Percentiles rank a stretch among this genome's conserved stretches.
Conservation (phyloP, 2,329 filamentous ascomycete species). For the Pseudofabraea citricarpa region DNA sequence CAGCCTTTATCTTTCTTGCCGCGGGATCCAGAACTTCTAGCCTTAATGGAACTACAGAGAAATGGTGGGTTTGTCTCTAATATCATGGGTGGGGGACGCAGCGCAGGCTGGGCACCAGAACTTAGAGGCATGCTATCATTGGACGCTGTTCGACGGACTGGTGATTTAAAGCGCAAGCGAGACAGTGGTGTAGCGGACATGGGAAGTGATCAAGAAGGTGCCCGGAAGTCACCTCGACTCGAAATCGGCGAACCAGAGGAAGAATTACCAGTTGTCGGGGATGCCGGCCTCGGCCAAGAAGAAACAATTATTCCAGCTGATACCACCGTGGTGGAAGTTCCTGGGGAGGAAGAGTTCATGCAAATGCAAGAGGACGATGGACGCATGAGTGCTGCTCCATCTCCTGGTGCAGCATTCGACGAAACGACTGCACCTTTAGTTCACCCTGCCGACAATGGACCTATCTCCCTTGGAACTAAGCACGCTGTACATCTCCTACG, state of each 20-base stretch:
- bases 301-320: constrained; percentile 41
- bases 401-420: constrained; percentile 62
- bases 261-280: constrained; percentile 38
- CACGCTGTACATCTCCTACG: constrained; percentile 93
- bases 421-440: constrained; percentile 72
- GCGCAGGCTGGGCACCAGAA: constrained; percentile 83
- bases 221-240: constrained; percentile 61
- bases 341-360: constrained; percentile 45
- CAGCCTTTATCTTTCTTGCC: constrained; percentile 80
- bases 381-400: constrained; percentile 34
- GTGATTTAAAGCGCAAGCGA: constrained; percentile 88
- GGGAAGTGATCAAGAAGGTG: constrained; percentile 56
- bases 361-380: constrained; percentile 42
- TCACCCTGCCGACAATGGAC: constrained; percentile 78
- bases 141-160: constrained; percentile 69
- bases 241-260: constrained; percentile 58
- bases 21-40: constrained; percentile 79
- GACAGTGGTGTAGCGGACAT: constrained; percentile 82
- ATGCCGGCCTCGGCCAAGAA: constrained; percentile 44
- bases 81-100: constrained; percentile 76
- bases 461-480: constrained; percentile 86
- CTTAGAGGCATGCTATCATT: constrained; percentile 88
- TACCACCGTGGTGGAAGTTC: constrained; percentile 60
- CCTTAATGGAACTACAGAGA: constrained; percentile 87
- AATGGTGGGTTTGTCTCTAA: constrained; percentile 85